Base-by-base conservation (phyloP, 2,329 filamentous ascomycete genomes). In the Claviceps sp. region DNA sequence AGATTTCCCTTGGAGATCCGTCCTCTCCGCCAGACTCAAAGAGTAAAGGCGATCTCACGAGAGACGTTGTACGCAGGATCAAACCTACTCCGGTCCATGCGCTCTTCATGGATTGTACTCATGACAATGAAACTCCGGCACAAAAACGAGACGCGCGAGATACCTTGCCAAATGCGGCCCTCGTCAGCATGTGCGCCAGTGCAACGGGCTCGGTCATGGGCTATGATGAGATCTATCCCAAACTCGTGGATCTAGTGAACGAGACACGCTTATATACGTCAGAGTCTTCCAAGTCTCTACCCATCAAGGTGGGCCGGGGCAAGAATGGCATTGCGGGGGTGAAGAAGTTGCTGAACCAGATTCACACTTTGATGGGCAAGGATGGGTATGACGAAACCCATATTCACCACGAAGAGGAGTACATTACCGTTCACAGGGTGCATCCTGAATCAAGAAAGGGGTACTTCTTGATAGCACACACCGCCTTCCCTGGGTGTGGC, bases 91-190 rank as follows among this genome's bases (percentile, higher is more conserved):
- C 90, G 4, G 85, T 97, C 0, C 90, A 95, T 58, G 93, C 91
- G 1, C 73, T 98, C 1, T 96, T 98, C 68, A 97, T 97, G 89
- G 94, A 98, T 65, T 98, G 94, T 68, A 98, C 94, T 0, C 93
- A 98, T 66, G 93, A 98, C 70, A 98, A 98, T 60, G 91, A 98
- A 69, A 86, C 88, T 2, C 93, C 93, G 0, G 88, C 91, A 1
- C 91, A 98, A 68, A 96, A 96, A 68, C 80, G 94, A 42, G 90
- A 96, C 65, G 90, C 90, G 49, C 81, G 89, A 54, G 94, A 98
- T 64, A 97, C 93, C 0, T 75, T 98, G 9, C 87, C 94, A 7
- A 97, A 94, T 62, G 90, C 91, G 48, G 93, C 93, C 5, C 76
- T 98, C 4, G 91, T 97, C 39, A 86, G 84, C 63, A 96, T 98